Base-by-base conservation (phyloP, 805 yeast species). In the Candida mattraensis region DNA sequence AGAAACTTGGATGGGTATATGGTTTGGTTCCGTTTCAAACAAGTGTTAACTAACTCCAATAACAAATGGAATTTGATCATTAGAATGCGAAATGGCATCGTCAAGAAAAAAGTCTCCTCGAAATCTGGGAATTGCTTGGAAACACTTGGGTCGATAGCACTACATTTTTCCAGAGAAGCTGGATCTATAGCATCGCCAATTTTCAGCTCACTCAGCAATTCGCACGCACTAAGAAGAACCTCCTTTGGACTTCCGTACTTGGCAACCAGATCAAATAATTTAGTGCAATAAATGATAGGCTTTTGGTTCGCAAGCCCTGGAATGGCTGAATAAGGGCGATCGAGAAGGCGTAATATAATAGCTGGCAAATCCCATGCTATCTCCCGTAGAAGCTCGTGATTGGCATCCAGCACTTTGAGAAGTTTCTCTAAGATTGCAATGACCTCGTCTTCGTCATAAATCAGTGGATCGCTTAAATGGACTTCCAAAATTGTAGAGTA, bases 351-450 rank as follows among this genome's bases (percentile, higher is more conserved):
- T 28, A 87, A 51, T 5, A 89, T 47, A 33, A 85, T 60, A 20
- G 70, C 72, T 1, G 96, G 96, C n/a, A 89, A 54, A 58, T 89
- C 97, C 97, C 97, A 89, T 2, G 95, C 95, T 42, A 88, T 77
- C 47, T 81, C 83, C 28, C 72, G 67, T 0, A 79, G 66, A 19
- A 87, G 59, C 8, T 69, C 70, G 12, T 69, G 65, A 53, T 83
- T 57, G 0, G 53, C 59, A 8, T 53, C 50, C 20, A 87, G 58
- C 0, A 78, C 62, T 0, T 61, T 64, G 8, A 60, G 47, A 10
- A 88, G 45, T 3, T 64, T 60, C 0, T 54, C 60, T 30, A 87
- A 58, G n/a, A 85, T 54, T 32, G 46, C 37, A 2, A 62, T 66
- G 36, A 76, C 72, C 34, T 85, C 86, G 0, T 64, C 72, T 26